Evolutionary conservation across 2,329 filamentous ascomycete genomes (phyloP).

Genomic region (Neocatenulostroma microsporum): DNA sequence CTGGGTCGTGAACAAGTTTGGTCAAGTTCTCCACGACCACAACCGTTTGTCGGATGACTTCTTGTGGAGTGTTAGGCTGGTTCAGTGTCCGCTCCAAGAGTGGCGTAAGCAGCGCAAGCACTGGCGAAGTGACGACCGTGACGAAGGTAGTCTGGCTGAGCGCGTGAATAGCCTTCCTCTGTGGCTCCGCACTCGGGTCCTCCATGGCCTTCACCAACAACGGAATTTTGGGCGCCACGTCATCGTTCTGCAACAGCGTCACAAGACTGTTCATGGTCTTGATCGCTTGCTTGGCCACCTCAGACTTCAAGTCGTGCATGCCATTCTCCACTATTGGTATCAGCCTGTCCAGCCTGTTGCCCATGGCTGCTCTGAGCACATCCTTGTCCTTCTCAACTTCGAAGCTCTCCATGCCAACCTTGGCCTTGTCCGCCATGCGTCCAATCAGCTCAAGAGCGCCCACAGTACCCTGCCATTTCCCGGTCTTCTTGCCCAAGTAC

Average conservation of each 20-base stretch:
- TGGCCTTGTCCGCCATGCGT: conserved; percentile 90
- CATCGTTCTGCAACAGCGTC: conserved; percentile 88
- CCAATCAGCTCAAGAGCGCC: conserved; percentile 78
- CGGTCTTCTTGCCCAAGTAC: conserved; percentile 75
- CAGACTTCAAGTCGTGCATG: conserved; percentile 93
- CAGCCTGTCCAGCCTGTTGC: conserved; percentile 72
- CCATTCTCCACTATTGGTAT: conserved; percentile 86
- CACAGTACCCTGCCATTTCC: conserved; percentile 96
- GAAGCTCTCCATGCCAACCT: conserved; percentile 73
- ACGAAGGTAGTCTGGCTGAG: conserved; percentile 98
- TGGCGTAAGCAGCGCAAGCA: conserved; percentile 87
- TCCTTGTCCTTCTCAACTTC: conserved; percentile 86
- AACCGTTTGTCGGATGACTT: conserved; percentile 89
- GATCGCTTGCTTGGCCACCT: conserved; percentile 78
- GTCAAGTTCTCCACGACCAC: conserved; percentile 98
- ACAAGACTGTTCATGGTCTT: conserved; percentile 89
- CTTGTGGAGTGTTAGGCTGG: conserved; percentile 81
- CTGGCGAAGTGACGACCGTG: conserved; percentile 87
- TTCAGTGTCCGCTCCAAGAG: conserved; percentile 91
- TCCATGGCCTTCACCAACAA: conserved; percentile 93
- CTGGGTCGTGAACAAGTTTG: conserved; percentile 90
- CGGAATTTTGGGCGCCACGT: conserved; percentile 85
- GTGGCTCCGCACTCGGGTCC: conserved; percentile 76
- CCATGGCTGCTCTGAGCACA: conserved; percentile 81
- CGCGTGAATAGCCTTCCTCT: conserved; percentile 94